Conservation (phyloP, 441 rosid genomes). For the Arabidopsis lyrata region DNA sequence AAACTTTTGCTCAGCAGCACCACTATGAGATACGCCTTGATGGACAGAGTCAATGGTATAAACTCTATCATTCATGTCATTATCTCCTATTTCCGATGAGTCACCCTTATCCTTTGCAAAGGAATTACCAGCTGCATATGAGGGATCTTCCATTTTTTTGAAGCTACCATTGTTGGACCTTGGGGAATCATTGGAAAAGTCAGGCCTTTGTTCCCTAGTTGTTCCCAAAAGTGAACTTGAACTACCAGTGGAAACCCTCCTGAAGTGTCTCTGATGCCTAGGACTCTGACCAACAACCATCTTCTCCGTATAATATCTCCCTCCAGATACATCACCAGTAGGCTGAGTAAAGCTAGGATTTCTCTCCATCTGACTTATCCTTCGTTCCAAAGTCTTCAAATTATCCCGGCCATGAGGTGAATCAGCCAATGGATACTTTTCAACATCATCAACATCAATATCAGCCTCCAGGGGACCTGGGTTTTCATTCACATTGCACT, state of each 20-base stretch:
- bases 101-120: slow-evolving; percentile 54
- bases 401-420: slow-evolving; percentile 55
- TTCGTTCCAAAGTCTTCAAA: slow-evolving; percentile 76
- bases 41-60: slow-evolving; percentile 89
- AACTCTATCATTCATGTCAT: slow-evolving; percentile 84
- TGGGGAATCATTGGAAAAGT: slow-evolving; percentile 61
- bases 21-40: slow-evolving; percentile 46
- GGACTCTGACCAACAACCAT: slow-evolving; percentile 85
- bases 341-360: slow-evolving; percentile 57
- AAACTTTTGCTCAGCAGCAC: slow-evolving; percentile 26
- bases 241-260: slow-evolving; percentile 70
- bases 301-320: slow-evolving; percentile 67
- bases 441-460: slow-evolving; percentile 71
- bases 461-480: slow-evolving; percentile 59
- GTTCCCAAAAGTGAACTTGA: slow-evolving; percentile 55
- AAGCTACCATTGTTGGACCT: slow-evolving; percentile 49
- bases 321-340: slow-evolving; percentile 55
- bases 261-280: slow-evolving; percentile 58
- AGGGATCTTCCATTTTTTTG: slow-evolving; percentile 60
- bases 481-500: slow-evolving; percentile 72
- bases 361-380: slow-evolving; percentile 85
- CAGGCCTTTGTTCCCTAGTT: slow-evolving; percentile 55
- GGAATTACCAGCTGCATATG: slow-evolving; percentile 37
- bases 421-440: slow-evolving; percentile 77
- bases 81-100: slow-evolving; percentile 62